Conservation (phyloP, 2,329 filamentous ascomycete genomes). For the Curvularia spicifera region DNA sequence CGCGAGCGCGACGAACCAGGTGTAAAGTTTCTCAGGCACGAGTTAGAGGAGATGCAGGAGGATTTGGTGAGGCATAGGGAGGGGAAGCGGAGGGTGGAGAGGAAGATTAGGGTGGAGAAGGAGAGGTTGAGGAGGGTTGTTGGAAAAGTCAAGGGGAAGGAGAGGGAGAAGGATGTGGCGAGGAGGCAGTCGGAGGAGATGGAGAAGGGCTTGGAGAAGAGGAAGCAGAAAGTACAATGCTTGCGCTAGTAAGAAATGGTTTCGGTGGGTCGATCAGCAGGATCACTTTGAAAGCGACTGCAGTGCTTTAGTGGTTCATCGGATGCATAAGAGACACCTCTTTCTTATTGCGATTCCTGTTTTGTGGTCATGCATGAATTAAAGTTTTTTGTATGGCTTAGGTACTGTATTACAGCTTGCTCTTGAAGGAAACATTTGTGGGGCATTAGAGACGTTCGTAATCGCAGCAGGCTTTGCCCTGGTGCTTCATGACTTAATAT, state of each 20-base stretch:
- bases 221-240: neutral
- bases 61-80: neutral
- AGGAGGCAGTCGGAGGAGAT: constrained; percentile 8
- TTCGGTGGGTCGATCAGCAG: no score
- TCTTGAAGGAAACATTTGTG: neutral
- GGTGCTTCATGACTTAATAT: neutral
- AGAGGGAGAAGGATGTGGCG: neutral
- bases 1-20: constrained; percentile 13
- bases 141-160: neutral
- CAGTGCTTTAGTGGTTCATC: neutral
- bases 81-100: neutral
- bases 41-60: neutral
- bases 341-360: neutral
- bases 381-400: neutral
- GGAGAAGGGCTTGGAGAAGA: neutral
- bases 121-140: constrained; percentile 1
- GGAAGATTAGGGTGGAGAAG: neutral
- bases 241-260: neutral
- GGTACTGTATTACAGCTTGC: neutral
- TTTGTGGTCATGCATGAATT: neutral
- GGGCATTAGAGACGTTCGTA: neutral
- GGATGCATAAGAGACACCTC: neutral
- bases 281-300: no score
- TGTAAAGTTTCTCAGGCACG: neutral
- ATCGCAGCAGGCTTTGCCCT: no score